Percentiles rank a stretch among this genome's conserved stretches.
phyloP scores from a whole-genome alignment of 306 rosid genomes.

The Vigna mungo region DNA sequence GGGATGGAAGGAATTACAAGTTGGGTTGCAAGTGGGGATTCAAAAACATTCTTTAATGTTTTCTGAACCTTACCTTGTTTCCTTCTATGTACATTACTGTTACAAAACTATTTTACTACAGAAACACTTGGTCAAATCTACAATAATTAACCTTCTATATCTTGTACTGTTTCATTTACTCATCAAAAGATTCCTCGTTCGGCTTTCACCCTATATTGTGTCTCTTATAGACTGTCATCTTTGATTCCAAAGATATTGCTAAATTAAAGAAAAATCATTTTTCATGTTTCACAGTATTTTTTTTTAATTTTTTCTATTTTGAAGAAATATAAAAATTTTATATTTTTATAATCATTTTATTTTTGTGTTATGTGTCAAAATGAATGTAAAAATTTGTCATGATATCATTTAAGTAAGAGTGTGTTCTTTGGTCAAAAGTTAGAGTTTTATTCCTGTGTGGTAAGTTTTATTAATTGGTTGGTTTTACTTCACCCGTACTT shows the following conservation, averaged over 20 bases:
- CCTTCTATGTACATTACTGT: neutral
- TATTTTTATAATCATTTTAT: no score
- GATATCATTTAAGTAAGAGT: no score
- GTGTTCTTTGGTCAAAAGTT: neutral
- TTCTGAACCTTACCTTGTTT: constrained; percentile 33
- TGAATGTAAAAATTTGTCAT: no score
- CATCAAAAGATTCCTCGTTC: constrained; percentile 23
- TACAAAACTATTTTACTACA: constrained; percentile 36
- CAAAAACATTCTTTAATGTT: constrained; percentile 42
- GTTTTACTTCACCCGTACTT: neutral
- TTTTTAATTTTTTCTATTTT: no score
- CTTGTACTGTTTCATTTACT: neutral
- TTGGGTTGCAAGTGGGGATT: constrained; percentile 66
- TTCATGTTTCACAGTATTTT: no score
- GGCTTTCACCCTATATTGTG: neutral
- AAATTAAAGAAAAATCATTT: neutral
- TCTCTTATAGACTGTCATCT: neutral
- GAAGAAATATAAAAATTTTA: no score
- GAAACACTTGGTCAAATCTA: constrained; percentile 14
- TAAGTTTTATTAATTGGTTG: neutral
- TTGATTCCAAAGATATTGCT: neutral
- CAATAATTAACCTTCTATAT: neutral
- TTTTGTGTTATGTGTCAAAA: no score
- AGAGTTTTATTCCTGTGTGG: neutral
- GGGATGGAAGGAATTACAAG: constrained; percentile 51